Conservation (phyloP, 1,284 basidiomycete genomes). For the Rhodotorula mucilaginosa region DNA sequence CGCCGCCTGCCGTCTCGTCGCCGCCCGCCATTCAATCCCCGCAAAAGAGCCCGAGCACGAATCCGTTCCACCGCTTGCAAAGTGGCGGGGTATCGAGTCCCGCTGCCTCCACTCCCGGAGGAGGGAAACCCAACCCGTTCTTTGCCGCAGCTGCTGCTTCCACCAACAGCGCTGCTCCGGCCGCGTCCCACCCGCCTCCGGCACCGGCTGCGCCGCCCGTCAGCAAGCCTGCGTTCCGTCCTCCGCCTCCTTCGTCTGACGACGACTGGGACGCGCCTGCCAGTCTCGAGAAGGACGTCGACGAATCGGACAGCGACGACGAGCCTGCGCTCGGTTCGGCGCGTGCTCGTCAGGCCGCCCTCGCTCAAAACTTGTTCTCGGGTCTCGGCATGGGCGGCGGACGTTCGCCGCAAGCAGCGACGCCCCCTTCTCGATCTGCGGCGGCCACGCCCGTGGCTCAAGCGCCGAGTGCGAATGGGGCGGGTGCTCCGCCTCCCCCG, state of each 20-base stretch:
- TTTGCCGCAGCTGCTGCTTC: constrained; percentile 34
- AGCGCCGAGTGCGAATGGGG: constrained; percentile 55
- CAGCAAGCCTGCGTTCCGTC: constrained; percentile 58
- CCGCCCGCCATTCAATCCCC: not conserved
- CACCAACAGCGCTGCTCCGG: constrained; percentile 21
- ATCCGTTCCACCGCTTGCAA: constrained; percentile 40
- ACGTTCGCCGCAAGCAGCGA: constrained; percentile 9
- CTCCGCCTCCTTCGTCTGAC: constrained; percentile 60
- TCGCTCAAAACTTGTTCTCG: constrained; percentile 48
- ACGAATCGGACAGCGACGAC: constrained; percentile 76
- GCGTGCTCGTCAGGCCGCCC: constrained; percentile 68
- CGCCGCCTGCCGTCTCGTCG: not conserved
- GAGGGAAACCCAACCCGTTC: constrained; percentile 45
- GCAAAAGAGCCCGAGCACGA: constrained; percentile 29
- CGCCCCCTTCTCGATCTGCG: constrained; percentile 24
- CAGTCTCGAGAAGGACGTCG: constrained; percentile 63
- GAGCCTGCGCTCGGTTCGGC: constrained; percentile 64
- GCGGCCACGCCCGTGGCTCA: constrained; percentile 18
- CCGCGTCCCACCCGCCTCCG: constrained; percentile 41
- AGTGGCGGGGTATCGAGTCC: constrained; percentile 7
- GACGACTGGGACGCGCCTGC: constrained; percentile 84
- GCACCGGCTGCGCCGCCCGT: constrained; percentile 47
- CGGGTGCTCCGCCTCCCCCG: constrained; percentile 55
- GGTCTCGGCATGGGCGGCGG: constrained; percentile 32
- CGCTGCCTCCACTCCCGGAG: constrained; percentile 9